These are phyloP conservation scores for Candida nitratophila DNA, from an alignment of 805 yeast genomes.

Conservation along the genomic window DNA sequence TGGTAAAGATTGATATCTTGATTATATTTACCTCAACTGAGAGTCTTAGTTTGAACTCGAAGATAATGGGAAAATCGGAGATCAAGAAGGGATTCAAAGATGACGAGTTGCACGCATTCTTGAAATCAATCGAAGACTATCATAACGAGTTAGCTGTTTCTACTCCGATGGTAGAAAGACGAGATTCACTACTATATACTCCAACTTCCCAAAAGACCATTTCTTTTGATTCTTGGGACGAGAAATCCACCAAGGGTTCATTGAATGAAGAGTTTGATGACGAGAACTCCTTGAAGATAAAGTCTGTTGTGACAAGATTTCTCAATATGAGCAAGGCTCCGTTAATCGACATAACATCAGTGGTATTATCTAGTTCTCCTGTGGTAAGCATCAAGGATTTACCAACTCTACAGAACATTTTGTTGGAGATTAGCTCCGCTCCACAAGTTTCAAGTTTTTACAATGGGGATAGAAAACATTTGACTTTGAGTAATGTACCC, in stretches of 20 bases:
- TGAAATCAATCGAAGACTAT: slow-evolving; percentile 12
- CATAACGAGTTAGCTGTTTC: slow-evolving; percentile 4
- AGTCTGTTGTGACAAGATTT: not conserved
- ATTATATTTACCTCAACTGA: slow-evolving; percentile 16
- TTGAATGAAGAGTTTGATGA: too few relatives aligned
- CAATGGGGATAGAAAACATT: too few relatives aligned
- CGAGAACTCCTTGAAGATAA: not conserved
- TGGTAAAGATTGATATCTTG: slow-evolving; percentile 22
- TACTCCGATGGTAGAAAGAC: slow-evolving; percentile 7
- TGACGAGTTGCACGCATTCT: slow-evolving; percentile 4
- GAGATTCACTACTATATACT: not conserved
- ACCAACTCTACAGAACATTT: slow-evolving; percentile 14
- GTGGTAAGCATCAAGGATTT: slow-evolving; percentile 7
- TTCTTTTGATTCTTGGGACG: not conserved
- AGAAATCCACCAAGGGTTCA: too few relatives aligned
- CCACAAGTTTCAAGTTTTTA: too few relatives aligned
- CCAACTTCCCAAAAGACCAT: not conserved
- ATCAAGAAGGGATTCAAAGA: slow-evolving; percentile 5
- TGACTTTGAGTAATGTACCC: not conserved
- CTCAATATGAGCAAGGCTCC: not conserved
- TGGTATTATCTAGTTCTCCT: slow-evolving; percentile 19
- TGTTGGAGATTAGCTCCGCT: slow-evolving; percentile 21
- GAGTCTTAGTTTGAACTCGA: slow-evolving; percentile 6
- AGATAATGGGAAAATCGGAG: slow-evolving; percentile 9
- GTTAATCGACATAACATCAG: slow-evolving; percentile 12